Base-by-base conservation (phyloP, 1,284 basidiomycete genomes). In the Sporisorium scitamineum region DNA sequence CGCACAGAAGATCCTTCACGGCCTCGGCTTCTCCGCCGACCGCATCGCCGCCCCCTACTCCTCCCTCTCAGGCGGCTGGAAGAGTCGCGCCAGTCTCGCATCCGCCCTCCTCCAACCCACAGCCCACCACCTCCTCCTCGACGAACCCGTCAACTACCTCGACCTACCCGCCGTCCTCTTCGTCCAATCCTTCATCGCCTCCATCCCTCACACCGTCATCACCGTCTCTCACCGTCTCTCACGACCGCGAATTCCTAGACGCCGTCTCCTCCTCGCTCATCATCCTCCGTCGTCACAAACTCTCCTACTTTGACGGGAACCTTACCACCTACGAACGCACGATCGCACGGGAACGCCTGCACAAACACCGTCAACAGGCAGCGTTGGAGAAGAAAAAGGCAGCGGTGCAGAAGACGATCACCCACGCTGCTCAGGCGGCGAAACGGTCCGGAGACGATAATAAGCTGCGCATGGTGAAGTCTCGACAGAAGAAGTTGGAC, bases 181-280 rank as follows among this genome's bases (percentile, higher is more conserved):
- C 84, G 86, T 88, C 3, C 89, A 92, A 79, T 84, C 87, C 2
- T 90, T 90, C 76, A 87, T 93, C 24, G 76, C 54, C 0, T 68
- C 87, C 1, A 83, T 75, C 31, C 60, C 60, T 31, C 87, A 88
- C 4, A 90, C 91, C 0, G 86, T 92, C 11, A 88, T 93, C 29
- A 86, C 88, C 59, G 86, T 91, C 26, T 90, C 91, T 93, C 29
- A 86, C 88, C 59, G 86, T 91, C 26, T 90, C 91, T 0, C 92
- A 93, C 83, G 92, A 93, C 80, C 90, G 90, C 52, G 89, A 89
- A 31, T 93, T 93, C 79, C 86, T 91, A 22, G 89, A 92, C 77
- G 86, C 87, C 24, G 88, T 92, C 47, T 89, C 89, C 0, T 89
- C 92, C n/a, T 90, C 92, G 79, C 89, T 90, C 0, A 89, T 93